Percentiles rank a stretch among this genome's conserved stretches.
Evolutionary conservation across 805 yeast species (phyloP).

Genomic region (Starmerella powellii): DNA sequence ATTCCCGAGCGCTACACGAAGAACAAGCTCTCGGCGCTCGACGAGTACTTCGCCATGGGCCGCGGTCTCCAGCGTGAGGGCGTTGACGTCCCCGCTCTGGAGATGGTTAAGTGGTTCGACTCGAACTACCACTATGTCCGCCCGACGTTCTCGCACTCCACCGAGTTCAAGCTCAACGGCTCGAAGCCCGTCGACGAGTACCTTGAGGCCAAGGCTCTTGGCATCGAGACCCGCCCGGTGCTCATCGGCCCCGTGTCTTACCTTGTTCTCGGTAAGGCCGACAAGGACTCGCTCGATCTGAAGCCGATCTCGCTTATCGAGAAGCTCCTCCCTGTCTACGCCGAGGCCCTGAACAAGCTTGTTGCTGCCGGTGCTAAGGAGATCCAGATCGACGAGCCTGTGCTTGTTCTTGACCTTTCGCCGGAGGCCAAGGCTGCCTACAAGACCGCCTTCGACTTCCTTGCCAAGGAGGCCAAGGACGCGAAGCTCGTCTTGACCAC

Average conservation of each 20-base stretch:
- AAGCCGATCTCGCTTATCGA: conserved; percentile 84
- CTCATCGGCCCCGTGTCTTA: conserved; percentile 92
- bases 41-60: conserved; percentile 97
- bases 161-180: conserved; percentile 92
- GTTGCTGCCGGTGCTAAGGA: conserved; percentile 88
- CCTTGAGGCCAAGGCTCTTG: conserved; percentile 94
- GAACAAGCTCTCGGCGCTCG: conserved; percentile 76
- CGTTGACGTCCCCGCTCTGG: conserved; percentile 93
- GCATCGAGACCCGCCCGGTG: conserved; percentile 96
- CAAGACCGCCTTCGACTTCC: conserved; percentile 73
- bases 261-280: conserved; percentile 93
- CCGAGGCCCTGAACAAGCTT: conserved; percentile 74
- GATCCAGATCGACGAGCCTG: conserved; percentile 97
- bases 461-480: conserved; percentile 52
- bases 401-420: conserved; percentile 86
- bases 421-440: conserved; percentile 70
- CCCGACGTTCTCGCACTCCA: conserved; percentile 94
- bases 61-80: conserved; percentile 98
- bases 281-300: conserved; percentile 90
- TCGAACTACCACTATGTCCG: conserved; percentile 99
- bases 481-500: conserved; percentile 79
- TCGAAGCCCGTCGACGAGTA: conserved; percentile 94
- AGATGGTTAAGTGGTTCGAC: conserved; percentile 99
- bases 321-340: conserved; percentile 87
- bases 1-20: conserved; percentile 95